Percentiles rank a stretch among this genome's conserved stretches.
These are phyloP conservation scores for Xylaria sp. DNA, from an alignment of 2,329 filamentous ascomycete species.

Conservation along the genomic window DNA sequence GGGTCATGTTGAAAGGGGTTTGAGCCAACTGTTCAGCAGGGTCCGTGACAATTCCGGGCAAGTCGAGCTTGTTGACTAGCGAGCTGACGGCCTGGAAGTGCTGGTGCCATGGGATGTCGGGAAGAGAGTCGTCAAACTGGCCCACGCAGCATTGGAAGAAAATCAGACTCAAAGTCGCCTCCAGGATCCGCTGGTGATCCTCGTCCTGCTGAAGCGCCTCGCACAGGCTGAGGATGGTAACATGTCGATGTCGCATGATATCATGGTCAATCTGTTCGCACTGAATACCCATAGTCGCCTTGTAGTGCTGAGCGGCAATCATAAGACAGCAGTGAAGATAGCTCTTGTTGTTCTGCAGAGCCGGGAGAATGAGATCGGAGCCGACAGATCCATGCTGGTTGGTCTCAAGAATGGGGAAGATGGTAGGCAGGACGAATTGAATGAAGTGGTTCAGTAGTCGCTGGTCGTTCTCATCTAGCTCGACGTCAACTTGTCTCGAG, in stretches of 20 bases:
- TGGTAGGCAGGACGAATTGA: conserved; percentile 75
- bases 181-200: conserved; percentile 81
- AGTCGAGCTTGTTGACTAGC: conserved; percentile 77
- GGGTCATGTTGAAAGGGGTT: conserved; percentile 89
- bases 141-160: conserved; percentile 94
- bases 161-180: conserved; percentile 90
- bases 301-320: conserved; percentile 87
- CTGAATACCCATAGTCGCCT: conserved; percentile 63
- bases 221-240: conserved; percentile 80
- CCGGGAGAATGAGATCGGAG: conserved; percentile 77
- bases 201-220: conserved; percentile 73
- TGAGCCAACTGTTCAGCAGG: conserved; percentile 54
- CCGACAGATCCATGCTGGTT: conserved; percentile 80
- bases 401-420: conserved; percentile 88
- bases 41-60: conserved; percentile 62
- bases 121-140: conserved; percentile 73
- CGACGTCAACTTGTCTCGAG: conserved; percentile 65
- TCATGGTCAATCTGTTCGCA: conserved; percentile 78
- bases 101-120: conserved; percentile 93
- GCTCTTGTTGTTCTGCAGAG: conserved; percentile 83
- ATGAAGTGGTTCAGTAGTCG: conserved; percentile 87
- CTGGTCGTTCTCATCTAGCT: conserved; percentile 83
- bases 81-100: conserved; percentile 90
- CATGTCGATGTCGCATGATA: conserved; percentile 86
- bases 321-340: conserved; percentile 96